Evolutionary conservation across 768 basidiomycete genomes (phyloP).

Genomic region (Tricholoma bakamatsutake): DNA sequence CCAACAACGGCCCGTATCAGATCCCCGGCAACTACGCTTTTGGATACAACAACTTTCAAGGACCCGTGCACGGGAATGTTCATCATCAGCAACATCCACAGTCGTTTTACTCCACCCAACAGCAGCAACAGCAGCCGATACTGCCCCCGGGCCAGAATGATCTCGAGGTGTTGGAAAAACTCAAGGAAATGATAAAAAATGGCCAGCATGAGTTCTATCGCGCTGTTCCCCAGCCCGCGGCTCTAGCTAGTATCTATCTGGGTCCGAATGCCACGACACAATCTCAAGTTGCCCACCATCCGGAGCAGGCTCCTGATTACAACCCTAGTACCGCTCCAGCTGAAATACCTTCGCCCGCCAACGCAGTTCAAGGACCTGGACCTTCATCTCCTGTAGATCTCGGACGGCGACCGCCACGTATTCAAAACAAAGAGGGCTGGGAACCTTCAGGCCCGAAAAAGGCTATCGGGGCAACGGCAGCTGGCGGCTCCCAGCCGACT

Average conservation of each 20-base stretch:
- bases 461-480: conserved; percentile 11
- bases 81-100: conserved; percentile 24
- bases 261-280: conserved; percentile 36
- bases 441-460: conserved; percentile 17
- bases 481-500: conserved; percentile 16
- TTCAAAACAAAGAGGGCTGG: conserved; percentile 24
- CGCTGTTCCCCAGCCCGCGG: conserved; percentile 58
- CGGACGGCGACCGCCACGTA: conserved; percentile 19
- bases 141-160: conserved; percentile 56
- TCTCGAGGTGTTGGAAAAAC: conserved; percentile 67
- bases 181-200: conserved; percentile 66
- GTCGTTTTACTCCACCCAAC: conserved; percentile 17
- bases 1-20: conserved; percentile 27
- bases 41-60: conserved; percentile 29
- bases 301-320: conserved; percentile 14
- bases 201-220: conserved; percentile 71
- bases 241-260: conserved; percentile 58
- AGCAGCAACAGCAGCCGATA: conserved; percentile 17
- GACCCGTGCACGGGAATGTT: conserved; percentile 22
- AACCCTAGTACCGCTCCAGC: conserved; percentile 11
- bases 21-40: conserved; percentile 32
- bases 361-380: conserved; percentile 14
- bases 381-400: conserved; percentile 19
- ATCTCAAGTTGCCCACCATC: conserved; percentile 12
- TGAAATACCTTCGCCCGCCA: conserved; percentile 31